Evolutionary conservation across 2,329 filamentous ascomycete species (phyloP).

Genomic region (Trichoderma breve): DNA sequence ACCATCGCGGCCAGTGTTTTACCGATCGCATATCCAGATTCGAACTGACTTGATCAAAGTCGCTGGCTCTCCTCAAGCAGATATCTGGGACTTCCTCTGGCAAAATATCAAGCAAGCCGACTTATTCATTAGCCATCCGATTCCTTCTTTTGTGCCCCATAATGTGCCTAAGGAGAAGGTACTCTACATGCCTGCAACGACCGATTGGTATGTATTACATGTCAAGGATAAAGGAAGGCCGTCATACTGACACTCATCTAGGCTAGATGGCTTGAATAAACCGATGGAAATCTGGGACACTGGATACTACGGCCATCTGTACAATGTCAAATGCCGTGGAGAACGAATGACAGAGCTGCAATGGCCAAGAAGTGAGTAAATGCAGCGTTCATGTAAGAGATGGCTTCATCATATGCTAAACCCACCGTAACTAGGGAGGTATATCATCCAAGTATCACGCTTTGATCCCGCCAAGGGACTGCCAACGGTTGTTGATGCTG

Average conservation of each 20-base stretch:
- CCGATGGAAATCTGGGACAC: slow-evolving; percentile 66
- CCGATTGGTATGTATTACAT: slow-evolving; percentile 56
- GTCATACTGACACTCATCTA: not conserved
- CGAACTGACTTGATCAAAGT: slow-evolving; percentile 68
- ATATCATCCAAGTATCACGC: slow-evolving; percentile 76
- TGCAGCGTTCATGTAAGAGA: not conserved
- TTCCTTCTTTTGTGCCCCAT: slow-evolving; percentile 69
- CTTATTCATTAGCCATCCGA: slow-evolving; percentile 79
- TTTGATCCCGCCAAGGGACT: slow-evolving; percentile 86
- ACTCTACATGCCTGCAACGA: slow-evolving; percentile 75
- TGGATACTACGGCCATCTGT: slow-evolving; percentile 72
- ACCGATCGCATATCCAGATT: slow-evolving; percentile 81
- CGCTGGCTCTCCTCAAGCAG: slow-evolving; percentile 63
- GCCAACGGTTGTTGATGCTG: slow-evolving; percentile 67
- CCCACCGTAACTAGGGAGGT: slow-evolving; percentile 48
- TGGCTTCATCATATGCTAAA: not conserved
- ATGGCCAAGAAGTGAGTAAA: slow-evolving; percentile 49
- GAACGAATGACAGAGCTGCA: slow-evolving; percentile 58
- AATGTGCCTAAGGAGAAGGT: slow-evolving; percentile 65
- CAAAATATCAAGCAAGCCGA: slow-evolving; percentile 67
- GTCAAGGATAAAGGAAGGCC: accelerated
- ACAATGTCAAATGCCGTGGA: slow-evolving; percentile 60
- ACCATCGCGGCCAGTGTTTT: slow-evolving; percentile 73
- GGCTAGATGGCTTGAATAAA: slow-evolving; percentile 79
- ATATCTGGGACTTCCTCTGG: slow-evolving; percentile 77